Evolutionary conservation across 2,329 filamentous ascomycete species (phyloP), one percentile per base, ranked within the genome.

Genomic region (Cladophialophora exuberans): DNA sequence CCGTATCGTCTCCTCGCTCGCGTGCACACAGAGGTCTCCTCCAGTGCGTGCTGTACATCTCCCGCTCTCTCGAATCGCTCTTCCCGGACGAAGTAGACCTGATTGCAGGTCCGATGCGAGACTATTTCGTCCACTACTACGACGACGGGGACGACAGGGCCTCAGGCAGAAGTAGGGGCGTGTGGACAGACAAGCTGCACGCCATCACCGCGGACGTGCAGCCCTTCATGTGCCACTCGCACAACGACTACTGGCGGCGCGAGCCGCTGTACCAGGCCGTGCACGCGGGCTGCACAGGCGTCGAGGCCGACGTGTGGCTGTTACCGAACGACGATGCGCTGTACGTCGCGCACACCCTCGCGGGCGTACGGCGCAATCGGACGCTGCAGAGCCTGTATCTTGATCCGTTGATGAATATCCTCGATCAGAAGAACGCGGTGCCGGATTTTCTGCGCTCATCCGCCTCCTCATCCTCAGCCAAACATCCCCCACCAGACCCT

Each of bases 171-270:
- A 13, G 18, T 10, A 6, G 15, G 22, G 18, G 18, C 7, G n/a
- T 7, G 17, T 76, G 71, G 72, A 73, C 77, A 0, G 73, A 76
- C 0, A 77, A 80, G 62, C 36, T 39, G 10, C 17, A 39, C 7
- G 17, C n/a, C 10, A 70, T 76, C 55, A 80, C 78, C 3, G 73
- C 71, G 20, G 76, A 78, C 54, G 74, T 80, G 20, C 64, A 67
- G 1, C 79, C 80, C 0, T 72, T 79, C 10, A 71, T 69, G 28
- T 82, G 79, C 53, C 80, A 83, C 61, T 82, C 79, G 1, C 81
- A 83, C 62, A 83, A 83, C 60, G 81, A 83, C 64, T 83, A 83
- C 66, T 82, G 78, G 79, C 77, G 79, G 7, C 69, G 68, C 0
- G 72, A 81, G 0, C 81, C 81, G 0, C 71, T 83, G 0, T 81